Base-by-base conservation (phyloP, 805 yeast genomes). In the Kregervanrija delftensis region DNA sequence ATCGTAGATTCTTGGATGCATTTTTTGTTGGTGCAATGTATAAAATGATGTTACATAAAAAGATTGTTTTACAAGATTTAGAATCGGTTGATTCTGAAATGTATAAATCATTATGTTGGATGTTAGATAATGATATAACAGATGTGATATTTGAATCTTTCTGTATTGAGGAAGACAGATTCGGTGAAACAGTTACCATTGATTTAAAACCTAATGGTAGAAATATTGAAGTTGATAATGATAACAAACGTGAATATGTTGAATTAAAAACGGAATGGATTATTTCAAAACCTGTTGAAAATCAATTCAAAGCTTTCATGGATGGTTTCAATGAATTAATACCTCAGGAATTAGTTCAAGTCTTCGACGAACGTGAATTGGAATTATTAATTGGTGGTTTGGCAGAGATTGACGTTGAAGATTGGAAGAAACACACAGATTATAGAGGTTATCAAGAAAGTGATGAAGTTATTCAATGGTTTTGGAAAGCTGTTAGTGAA, bases 401-500 rank as follows among this genome's bases (percentile, higher is more conserved):
- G 60, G 93, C 97, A 2, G 99, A 93, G 59, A 91, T 93, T 58
- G 99, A 93, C 66, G 86, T 91, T 47, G 97, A 90, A 53, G 99
- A 93, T 71, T 93, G 99, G 99, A 93, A 89, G 70, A 90, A 88
- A 64, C 97, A 93, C 65, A 93, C 99, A 15, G 99, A 93, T 66
- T 93, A 93, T 69, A 81, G 99, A 70, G 99, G 99, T 5, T 93
- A 91, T 67, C 91, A 89, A 63, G 98, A 93, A 68, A 80, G 80
- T 52, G 99, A 93, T 67, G 96, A 89, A 68, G 96, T 89, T 41
- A 82, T 93, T 55, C 95, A 91, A 71, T 93, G 99, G 99, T 93
- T 93, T 78, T 93, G 99, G 99, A 81, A 80, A 66, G 85, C 95
- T 68, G 81, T 93, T 55, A 73, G 82, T 42, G 86, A 83, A 61